Evolutionary conservation across 1,139 yeast genomes (phyloP).

Genomic region (Zygosaccharomyces sapae): DNA sequence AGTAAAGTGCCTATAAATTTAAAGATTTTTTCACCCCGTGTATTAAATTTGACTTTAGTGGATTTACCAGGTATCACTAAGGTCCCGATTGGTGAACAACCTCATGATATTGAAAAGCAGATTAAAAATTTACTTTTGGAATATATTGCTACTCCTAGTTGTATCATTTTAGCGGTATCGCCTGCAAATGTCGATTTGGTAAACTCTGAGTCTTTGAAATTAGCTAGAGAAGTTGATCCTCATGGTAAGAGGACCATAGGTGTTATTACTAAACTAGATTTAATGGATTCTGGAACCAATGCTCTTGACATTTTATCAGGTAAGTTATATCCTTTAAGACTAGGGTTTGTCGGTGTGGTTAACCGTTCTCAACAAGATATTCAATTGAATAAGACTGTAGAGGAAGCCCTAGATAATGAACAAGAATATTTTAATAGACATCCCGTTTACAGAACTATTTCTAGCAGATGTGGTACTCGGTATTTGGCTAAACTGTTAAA

Average conservation of each 20-base stretch:
- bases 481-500: slow-evolving; percentile 81
- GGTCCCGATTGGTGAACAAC: slow-evolving; percentile 97
- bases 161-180: slow-evolving; percentile 89
- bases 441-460: slow-evolving; percentile 81
- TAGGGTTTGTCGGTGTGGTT: slow-evolving; percentile 95
- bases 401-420: slow-evolving; percentile 77
- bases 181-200: slow-evolving; percentile 98
- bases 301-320: slow-evolving; percentile 93
- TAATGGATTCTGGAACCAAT: slow-evolving; percentile 98
- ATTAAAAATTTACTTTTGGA: slow-evolving; percentile 83
- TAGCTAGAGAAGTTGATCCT: slow-evolving; percentile 96
- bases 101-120: slow-evolving; percentile 91
- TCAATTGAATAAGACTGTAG: slow-evolving; percentile 68
- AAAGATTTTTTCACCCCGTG: slow-evolving; percentile 84
- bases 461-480: slow-evolving; percentile 87
- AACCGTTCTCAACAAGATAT: slow-evolving; percentile 97
- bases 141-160: slow-evolving; percentile 90
- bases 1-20: slow-evolving; percentile 87
- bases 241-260: slow-evolving; percentile 95
- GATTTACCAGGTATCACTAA: slow-evolving; percentile 96
- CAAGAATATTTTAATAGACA: slow-evolving; percentile 76
- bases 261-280: slow-evolving; percentile 82
- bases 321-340: slow-evolving; percentile 84
- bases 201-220: slow-evolving; percentile 87
- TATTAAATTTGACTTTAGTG: slow-evolving; percentile 85